Evolutionary conservation across 2,329 filamentous ascomycete species (phyloP).

Genomic region (Mycosphaerella arachidis): DNA sequence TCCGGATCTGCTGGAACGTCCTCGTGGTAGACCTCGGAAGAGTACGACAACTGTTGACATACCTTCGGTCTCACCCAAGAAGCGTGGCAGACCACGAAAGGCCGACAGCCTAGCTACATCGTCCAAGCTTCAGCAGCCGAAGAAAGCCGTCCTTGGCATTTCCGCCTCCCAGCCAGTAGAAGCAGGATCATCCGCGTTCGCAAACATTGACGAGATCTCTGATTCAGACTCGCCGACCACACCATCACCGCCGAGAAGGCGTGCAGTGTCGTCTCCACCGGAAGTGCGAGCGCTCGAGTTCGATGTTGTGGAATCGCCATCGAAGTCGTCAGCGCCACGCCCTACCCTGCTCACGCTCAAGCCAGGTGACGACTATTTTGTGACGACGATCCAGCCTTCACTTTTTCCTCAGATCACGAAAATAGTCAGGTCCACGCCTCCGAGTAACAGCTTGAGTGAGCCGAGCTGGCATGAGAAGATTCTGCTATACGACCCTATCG

Average conservation of each 20-base stretch:
- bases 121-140: neutral
- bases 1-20: conserved; percentile 4
- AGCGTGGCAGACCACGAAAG: conserved; percentile 17
- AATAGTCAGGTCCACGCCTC: conserved; percentile 44
- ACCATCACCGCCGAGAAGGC: conserved; percentile 30
- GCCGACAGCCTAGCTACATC: neutral
- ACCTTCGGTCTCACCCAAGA: conserved; percentile 5
- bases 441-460: conserved; percentile 37
- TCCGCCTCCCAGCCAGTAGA: conserved; percentile 20
- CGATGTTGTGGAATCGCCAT: conserved; percentile 11
- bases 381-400: conserved; percentile 27
- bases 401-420: conserved; percentile 48
- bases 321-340: conserved; percentile 5
- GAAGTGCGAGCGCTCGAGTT: conserved; percentile 21
- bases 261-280: conserved; percentile 24
- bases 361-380: conserved; percentile 29
- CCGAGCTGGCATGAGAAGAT: conserved; percentile 88
- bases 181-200: conserved; percentile 12
- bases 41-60: neutral
- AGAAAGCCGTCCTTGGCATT: neutral
- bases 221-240: conserved; percentile 30
- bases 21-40: conserved; percentile 25
- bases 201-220: conserved; percentile 33
- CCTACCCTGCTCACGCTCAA: conserved; percentile 18
- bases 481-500: conserved; percentile 84